A percentile compares a stretch with the other conserved stretches of the same genome.
phyloP scores from a whole-genome alignment of 2,329 filamentous ascomycete species.

The Sporothrix inflata region DNA sequence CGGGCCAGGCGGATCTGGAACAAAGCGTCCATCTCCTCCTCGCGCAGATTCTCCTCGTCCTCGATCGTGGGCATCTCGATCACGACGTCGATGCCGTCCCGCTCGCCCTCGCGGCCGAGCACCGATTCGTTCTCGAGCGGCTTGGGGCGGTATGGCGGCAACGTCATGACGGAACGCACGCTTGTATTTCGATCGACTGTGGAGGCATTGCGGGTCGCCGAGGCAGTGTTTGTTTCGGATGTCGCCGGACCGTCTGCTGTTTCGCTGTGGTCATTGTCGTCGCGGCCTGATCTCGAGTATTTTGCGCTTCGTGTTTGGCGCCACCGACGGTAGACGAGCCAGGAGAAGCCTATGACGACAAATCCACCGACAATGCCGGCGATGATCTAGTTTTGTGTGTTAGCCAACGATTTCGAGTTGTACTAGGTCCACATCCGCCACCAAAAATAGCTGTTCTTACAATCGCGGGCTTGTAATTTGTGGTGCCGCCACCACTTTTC shows the following conservation, averaged over 20 bases:
- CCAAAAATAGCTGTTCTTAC: slow-evolving; percentile 13
- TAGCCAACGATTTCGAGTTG: neutral
- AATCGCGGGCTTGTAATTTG: slow-evolving; percentile 16
- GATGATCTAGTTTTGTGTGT: neutral
- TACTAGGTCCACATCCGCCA: neutral
- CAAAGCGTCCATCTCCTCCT: slow-evolving; percentile 89
- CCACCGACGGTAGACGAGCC: slow-evolving; percentile 27
- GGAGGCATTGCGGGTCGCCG: slow-evolving; percentile 18
- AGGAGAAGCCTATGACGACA: slow-evolving; percentile 2
- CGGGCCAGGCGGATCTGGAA: slow-evolving; percentile 86
- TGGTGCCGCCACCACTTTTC: neutral
- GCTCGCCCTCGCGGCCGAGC: slow-evolving; percentile 85
- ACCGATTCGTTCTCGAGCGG: slow-evolving; percentile 78
- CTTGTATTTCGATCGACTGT: slow-evolving; percentile 79
- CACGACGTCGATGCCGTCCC: slow-evolving; percentile 88
- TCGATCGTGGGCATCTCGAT: slow-evolving; percentile 81
- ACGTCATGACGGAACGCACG: slow-evolving; percentile 88
- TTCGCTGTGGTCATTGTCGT: slow-evolving; percentile 35
- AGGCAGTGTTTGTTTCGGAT: neutral
- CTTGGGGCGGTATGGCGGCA: slow-evolving; percentile 79
- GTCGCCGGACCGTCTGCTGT: slow-evolving; percentile 31
- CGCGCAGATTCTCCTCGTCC: slow-evolving; percentile 75
- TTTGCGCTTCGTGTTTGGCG: neutral
- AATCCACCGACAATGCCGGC: neutral
- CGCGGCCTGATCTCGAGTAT: slow-evolving; percentile 36